A percentile compares a stretch with the other conserved stretches of the same genome.
Conservation (phyloP, 73 alveolate species). For the Tetrahymena thermophila region DNA sequence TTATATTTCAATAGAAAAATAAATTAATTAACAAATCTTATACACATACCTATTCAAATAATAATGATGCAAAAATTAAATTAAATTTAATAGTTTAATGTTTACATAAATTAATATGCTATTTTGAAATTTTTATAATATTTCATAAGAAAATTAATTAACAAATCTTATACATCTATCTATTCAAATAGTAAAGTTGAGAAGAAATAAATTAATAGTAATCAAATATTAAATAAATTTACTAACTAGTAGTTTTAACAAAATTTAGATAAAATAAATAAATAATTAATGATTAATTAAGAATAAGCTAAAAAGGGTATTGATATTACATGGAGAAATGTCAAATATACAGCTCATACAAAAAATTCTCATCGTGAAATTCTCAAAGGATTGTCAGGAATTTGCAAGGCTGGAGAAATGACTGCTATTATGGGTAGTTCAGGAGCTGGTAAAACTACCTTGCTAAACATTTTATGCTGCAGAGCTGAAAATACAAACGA, state of each 20-base stretch:
- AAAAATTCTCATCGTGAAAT: slow-evolving; percentile 12
- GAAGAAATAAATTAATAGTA: too few relatives aligned
- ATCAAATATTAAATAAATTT: too few relatives aligned
- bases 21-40: neutral
- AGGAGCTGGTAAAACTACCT: slow-evolving; percentile 95
- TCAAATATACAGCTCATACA: neutral
- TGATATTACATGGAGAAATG: neutral
- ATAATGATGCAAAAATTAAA: neutral
- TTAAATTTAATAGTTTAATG: neutral
- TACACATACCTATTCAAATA: neutral
- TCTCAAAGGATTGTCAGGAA: slow-evolving; percentile 61
- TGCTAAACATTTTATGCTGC: slow-evolving; percentile 76
- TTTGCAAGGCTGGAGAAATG: slow-evolving; percentile 73
- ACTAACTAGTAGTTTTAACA: too few relatives aligned
- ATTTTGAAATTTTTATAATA: too few relatives aligned
- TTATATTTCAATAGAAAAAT: neutral
- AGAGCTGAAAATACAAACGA: slow-evolving; percentile 47
- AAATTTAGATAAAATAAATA: neutral
- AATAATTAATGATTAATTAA: neutral
- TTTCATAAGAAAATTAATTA: neutral
- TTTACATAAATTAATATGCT: neutral
- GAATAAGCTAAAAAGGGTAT: neutral
- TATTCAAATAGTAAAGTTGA: too few relatives aligned
- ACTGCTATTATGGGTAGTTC: slow-evolving; percentile 88
- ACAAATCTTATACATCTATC: neutral